Conservation (phyloP, 306 rosid species). For the Cyamopsis tetragonoloba region DNA sequence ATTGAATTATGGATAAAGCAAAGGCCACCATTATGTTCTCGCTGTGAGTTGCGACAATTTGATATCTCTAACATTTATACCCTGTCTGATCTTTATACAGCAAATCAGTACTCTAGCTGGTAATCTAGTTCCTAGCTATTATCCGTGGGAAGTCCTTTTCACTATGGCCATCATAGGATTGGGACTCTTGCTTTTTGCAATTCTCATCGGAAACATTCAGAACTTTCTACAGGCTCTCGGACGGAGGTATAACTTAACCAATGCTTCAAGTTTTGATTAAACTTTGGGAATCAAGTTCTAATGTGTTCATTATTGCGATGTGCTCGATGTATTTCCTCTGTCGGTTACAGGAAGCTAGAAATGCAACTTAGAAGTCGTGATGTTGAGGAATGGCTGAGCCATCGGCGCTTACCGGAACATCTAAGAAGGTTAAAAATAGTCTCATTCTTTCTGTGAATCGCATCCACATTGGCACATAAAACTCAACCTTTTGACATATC, state of each 20-base stretch:
- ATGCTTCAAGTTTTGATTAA: not conserved
- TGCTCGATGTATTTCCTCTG: not conserved
- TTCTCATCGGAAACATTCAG: slow-evolving; percentile 83
- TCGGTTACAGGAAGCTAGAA: slow-evolving; percentile 21
- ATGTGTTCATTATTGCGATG: not conserved
- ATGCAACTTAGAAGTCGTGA: slow-evolving; percentile 34
- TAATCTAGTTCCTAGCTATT: slow-evolving; percentile 63
- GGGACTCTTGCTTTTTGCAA: slow-evolving; percentile 81
- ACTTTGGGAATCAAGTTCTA: not conserved
- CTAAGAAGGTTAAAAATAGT: slow-evolving; percentile 7
- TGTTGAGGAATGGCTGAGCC: slow-evolving; percentile 34
- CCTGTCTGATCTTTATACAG: slow-evolving; percentile 40
- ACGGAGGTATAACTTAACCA: slow-evolving; percentile 37
- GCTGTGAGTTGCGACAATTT: no score
- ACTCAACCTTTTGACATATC: no score
- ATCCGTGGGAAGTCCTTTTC: slow-evolving; percentile 67
- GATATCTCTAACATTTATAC: slow-evolving; percentile 1
- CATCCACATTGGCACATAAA: not conserved
- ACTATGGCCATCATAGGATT: slow-evolving; percentile 63
- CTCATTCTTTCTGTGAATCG: not conserved
- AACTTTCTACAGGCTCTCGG: slow-evolving; percentile 86
- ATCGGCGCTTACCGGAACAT: slow-evolving; percentile 24
- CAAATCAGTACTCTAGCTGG: slow-evolving; percentile 89
- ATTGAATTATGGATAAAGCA: no score
- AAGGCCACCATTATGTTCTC: no score